A percentile compares a stretch with the other conserved stretches of the same genome.
phyloP scores from a whole-genome alignment of 257 asterid genomes.

The Nemophila menziesii region DNA sequence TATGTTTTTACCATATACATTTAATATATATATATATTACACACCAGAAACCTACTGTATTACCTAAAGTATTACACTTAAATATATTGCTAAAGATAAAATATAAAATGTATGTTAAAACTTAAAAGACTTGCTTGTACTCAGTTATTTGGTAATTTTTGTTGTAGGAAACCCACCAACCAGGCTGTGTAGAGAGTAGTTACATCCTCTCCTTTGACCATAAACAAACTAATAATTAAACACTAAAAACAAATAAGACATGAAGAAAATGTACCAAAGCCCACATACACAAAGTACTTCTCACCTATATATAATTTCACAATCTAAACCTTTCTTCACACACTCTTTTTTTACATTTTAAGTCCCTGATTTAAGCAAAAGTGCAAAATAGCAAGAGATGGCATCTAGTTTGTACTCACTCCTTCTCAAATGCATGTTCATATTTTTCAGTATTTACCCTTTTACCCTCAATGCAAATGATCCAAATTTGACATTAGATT shows the following conservation, averaged over 20 bases:
- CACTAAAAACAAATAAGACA: conserved; percentile 25
- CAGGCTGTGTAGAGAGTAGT: conserved; percentile 36
- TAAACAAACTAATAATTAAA: conserved; percentile 11
- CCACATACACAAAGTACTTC: not conserved
- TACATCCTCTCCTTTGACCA: conserved; percentile 94
- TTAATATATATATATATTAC: too few relatives aligned
- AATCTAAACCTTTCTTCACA: conserved; percentile 16
- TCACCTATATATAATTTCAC: conserved; percentile 18
- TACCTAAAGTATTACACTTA: too few relatives aligned
- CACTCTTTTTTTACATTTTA: conserved; percentile 5
- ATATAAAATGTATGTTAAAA: not conserved
- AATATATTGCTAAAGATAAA: too few relatives aligned
- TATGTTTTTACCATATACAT: too few relatives aligned
- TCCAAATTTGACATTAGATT: conserved; percentile 56
- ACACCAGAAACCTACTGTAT: too few relatives aligned
- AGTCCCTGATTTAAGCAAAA: not conserved
- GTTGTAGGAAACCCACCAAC: conserved; percentile 54
- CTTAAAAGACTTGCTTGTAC: not conserved
- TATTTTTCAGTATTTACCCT: conserved; percentile 9
- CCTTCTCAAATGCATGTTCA: conserved; percentile 21
- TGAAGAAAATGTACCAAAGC: conserved; percentile 10
- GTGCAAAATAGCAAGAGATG: conserved; percentile 15
- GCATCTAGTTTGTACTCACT: conserved; percentile 18
- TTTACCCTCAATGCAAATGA: conserved; percentile 33
- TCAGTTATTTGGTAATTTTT: conserved; percentile 20